Base-by-base conservation (phyloP, 768 basidiomycete species). In the Tylopilus plumbeoviolaceoides region DNA sequence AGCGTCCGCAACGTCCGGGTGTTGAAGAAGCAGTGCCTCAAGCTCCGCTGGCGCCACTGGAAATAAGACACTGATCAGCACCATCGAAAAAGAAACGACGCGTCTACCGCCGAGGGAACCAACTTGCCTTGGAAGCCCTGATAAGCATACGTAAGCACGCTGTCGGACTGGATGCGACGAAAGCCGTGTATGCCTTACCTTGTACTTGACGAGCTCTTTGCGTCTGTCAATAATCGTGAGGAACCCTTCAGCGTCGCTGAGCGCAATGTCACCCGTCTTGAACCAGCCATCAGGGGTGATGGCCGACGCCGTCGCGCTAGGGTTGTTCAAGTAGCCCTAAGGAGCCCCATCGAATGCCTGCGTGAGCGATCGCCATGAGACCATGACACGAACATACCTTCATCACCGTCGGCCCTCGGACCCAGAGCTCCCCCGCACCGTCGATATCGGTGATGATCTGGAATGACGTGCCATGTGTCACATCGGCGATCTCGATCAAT, bases 201-300 rank as follows among this genome's bases (percentile, higher is more conserved):
- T 88, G 70, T 89, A 87, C 60, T 89, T 87, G 64, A 89, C 84
- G 21, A 89, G 70, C 60, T 89, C 89, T 55, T 89, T 89, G 44
- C 78, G 74, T 31, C 90, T 72, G 59, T 90, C 87, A 2, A 91
- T 83, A 47, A 90, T 87, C 58, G 75, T 79, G 64, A 83, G 89
- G 63, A 76, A 88, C 0, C 91, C 92, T 1, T 91, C 82, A 3
- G 67, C 52, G 55, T 91, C 87, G 12, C 81, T 70, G 17, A 77
- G 65, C 2, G 80, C 87, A 46, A 95, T 80, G 65, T 95, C 93
- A 1, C 93, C 91, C 0, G 92, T 94, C 75, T 87, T 91, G 73
- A 92, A 85, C 90, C 90, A 97, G 4, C 82, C 78, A 45, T 90
- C 86, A 0, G 69, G 67, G 0, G 86, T 89, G 58, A 95, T 85